Base-by-base conservation (phyloP, 345 rosid genomes). In the Salix suchowensis region DNA sequence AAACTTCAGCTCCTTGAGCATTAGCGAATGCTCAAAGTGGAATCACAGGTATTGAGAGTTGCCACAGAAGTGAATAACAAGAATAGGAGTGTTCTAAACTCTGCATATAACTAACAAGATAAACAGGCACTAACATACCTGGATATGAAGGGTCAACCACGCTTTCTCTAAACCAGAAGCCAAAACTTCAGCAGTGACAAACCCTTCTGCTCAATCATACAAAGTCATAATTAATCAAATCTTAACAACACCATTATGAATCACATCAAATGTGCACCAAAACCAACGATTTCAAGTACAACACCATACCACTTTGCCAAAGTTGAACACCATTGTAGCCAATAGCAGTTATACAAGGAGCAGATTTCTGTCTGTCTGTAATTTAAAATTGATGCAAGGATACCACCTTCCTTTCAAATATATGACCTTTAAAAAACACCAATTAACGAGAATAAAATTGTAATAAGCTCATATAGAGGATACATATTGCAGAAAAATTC, bases 311-410 rank as follows among this genome's bases (percentile, higher is more conserved):
- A 75, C 81, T 88, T 78, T 82, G 87, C 97, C 97, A 95, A 69
- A 90, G 89, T 79, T 91, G 91, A 72, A 87, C 77, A 9, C 97
- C 98, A 82, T 90, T 95, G 86, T 84, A 86, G 55, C 97, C 98
- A 71, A 95, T 84, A 74, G 97, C 96, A 50, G 92, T 83, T 80
- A 93, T 80, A 80, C 89, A 89, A 70, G 98, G 98, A 72, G 86
- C 83, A 78, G 89, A 86, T 16, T 88, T 87, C 83, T 84, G 90
- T 26, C 96, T 92, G 74, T 93, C 98, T 95, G 80, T 55, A 82
- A 50, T 58, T 55, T 58, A 52, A 80, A 73, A 39, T 72, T 68
- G 84, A 89, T 90, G 95, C 80, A 93, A 93, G 94, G 93, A 85
- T 78, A 76, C 71, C 67, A 66, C 72, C 30, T 70, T 61, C 46